These are phyloP conservation scores for Scleromitrula shiraiana DNA, from an alignment of 2,329 filamentous ascomycete species.

Conservation along the genomic window DNA sequence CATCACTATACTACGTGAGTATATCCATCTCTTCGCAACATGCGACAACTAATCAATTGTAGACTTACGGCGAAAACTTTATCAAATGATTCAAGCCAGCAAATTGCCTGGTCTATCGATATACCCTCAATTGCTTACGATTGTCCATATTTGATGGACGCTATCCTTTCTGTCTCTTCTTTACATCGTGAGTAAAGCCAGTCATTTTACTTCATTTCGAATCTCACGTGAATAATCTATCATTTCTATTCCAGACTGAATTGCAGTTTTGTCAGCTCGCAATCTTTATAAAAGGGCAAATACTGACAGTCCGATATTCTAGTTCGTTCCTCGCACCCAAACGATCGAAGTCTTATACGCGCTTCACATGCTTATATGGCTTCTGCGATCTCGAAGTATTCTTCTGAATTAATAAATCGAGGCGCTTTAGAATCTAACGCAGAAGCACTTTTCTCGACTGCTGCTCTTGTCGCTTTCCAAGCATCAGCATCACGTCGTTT, in stretches of 20 bases:
- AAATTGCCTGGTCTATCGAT: slow-evolving; percentile 51
- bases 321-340: slow-evolving; percentile 47
- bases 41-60: neutral
- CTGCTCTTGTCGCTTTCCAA: slow-evolving; percentile 59
- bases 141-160: slow-evolving; percentile 52
- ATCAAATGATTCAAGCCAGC: slow-evolving; percentile 41
- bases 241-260: too few species aligned
- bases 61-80: slow-evolving; percentile 50
- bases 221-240: too few species aligned
- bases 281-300: too few species aligned
- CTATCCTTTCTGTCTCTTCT: slow-evolving; percentile 55
- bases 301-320: too few species aligned
- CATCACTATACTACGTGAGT: slow-evolving; percentile 51
- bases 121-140: slow-evolving; percentile 56
- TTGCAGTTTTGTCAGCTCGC: too few species aligned
- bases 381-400: slow-evolving; percentile 53
- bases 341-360: slow-evolving; percentile 51
- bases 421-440: slow-evolving; percentile 53
- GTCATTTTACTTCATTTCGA: too few species aligned
- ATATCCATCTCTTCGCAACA: neutral
- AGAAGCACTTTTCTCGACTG: slow-evolving; percentile 54
- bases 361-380: slow-evolving; percentile 60
- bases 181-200: too few species aligned
- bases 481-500: slow-evolving; percentile 56
- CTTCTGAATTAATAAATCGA: slow-evolving; percentile 43